These are phyloP conservation scores for Thinopyrum obtusiflorum DNA, from an alignment of 202 grass and related monocot genomes.

Conservation along the genomic window DNA sequence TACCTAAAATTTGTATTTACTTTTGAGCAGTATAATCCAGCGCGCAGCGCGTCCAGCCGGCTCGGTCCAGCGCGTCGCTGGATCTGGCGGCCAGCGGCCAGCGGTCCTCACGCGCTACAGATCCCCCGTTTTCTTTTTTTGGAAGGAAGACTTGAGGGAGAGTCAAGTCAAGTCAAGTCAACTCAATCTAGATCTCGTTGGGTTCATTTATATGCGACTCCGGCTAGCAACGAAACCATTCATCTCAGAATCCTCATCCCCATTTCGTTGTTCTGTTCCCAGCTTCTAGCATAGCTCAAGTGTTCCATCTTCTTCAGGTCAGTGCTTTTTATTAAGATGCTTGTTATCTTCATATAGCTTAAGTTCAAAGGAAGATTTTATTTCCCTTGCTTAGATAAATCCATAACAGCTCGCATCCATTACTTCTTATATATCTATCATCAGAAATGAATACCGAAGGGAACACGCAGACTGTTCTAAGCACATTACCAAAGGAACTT, in stretches of 20 bases:
- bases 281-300: neutral
- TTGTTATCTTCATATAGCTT: neutral
- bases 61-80: no score
- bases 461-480: neutral
- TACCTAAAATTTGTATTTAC: no score
- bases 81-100: no score
- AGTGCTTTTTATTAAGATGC: neutral
- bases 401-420: neutral
- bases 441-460: slow-evolving; percentile 6
- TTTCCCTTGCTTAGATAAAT: no score
- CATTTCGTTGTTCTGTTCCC: neutral
- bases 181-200: neutral
- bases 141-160: neutral
- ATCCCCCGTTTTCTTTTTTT: neutral
- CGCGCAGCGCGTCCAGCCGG: no score
- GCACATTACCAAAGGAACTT: neutral
- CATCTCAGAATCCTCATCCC: neutral
- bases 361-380: no score
- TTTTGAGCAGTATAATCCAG: no score
- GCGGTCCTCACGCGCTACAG: neutral
- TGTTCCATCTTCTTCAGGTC: neutral
- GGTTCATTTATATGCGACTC: neutral
- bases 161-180: neutral
- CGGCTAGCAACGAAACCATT: neutral
- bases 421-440: neutral